phyloP scores from a whole-genome alignment of 1,284 basidiomycete genomes.

The Leccinum fuscescens region DNA sequence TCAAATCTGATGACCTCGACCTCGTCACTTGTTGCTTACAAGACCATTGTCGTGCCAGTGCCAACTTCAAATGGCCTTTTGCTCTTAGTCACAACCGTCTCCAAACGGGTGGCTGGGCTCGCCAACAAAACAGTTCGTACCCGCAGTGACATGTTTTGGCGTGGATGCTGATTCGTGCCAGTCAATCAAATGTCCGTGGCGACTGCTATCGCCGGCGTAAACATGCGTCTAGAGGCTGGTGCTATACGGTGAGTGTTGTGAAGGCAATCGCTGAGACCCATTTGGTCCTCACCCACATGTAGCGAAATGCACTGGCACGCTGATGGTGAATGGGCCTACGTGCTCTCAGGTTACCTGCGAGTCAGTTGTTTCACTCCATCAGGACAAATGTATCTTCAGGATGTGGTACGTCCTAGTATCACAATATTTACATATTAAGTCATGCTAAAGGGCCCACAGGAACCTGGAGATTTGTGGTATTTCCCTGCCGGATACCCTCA shows the following conservation, averaged over 20 bases:
- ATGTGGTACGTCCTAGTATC: constrained; percentile 39
- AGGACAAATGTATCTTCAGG: constrained; percentile 47
- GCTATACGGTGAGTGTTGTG: constrained; percentile 42
- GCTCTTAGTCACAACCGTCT: constrained; percentile 54
- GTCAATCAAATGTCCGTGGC: constrained; percentile 46
- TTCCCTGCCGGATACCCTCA: constrained; percentile 49
- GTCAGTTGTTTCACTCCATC: constrained; percentile 50
- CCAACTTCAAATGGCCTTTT: constrained; percentile 61
- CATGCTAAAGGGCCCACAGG: constrained; percentile 18
- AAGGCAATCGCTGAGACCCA: neutral
- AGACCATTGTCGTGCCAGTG: constrained; percentile 15
- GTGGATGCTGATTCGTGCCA: constrained; percentile 14
- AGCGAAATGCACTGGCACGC: constrained; percentile 65
- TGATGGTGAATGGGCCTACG: constrained; percentile 54
- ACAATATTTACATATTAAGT: neutral
- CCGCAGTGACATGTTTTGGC: neutral
- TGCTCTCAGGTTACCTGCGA: constrained; percentile 43
- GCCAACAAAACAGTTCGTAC: constrained; percentile 48
- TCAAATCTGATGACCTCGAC: too few species aligned
- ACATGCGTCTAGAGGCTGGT: constrained; percentile 58
- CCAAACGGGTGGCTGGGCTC: constrained; percentile 56
- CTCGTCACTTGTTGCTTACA: constrained; percentile 1
- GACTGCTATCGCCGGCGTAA: constrained; percentile 43
- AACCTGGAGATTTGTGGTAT: constrained; percentile 54
- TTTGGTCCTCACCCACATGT: neutral